Evolutionary conservation across 139 green algal genomes (phyloP).

Genomic region (Spirogloea muscicola): DNA sequence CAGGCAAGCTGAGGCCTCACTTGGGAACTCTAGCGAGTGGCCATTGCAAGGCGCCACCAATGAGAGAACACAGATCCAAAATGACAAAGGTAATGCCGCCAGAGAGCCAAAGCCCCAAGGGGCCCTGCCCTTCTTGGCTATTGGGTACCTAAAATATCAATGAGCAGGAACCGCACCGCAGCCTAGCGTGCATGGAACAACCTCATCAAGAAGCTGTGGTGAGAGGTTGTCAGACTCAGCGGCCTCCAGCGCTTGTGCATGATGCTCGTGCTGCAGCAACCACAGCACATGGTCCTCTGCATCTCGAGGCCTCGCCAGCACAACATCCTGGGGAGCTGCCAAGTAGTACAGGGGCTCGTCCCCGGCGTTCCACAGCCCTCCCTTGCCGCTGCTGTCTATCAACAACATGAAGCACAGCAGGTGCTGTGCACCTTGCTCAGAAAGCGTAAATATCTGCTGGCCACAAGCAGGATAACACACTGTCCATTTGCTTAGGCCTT

Average conservation of each 20-base stretch:
- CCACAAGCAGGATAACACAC: too few species aligned
- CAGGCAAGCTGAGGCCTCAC: background rate
- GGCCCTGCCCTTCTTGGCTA: background rate
- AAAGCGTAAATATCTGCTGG: too few species aligned
- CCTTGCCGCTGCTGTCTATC: slow-evolving; percentile 25
- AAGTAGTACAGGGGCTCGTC: slow-evolving; percentile 71
- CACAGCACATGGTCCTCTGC: slow-evolving; percentile 72
- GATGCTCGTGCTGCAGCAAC: slow-evolving; percentile 64
- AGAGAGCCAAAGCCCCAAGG: background rate
- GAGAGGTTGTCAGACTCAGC: slow-evolving; percentile 23
- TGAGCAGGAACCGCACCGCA: background rate
- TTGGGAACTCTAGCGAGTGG: background rate
- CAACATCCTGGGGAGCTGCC: slow-evolving; percentile 43
- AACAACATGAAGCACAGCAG: background rate
- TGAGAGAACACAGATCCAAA: background rate
- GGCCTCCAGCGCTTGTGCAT: slow-evolving; percentile 66
- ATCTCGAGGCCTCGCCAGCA: slow-evolving; percentile 54
- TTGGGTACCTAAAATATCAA: too few species aligned
- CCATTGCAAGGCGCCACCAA: background rate
- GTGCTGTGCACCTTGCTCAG: too few species aligned
- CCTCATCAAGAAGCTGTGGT: too few species aligned
- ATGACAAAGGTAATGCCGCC: background rate
- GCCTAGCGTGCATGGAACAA: background rate
- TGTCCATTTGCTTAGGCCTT: too few species aligned
- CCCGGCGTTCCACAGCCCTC: slow-evolving; percentile 31